phyloP scores from a whole-genome alignment of 345 rosid species.

The Camelina laxa region DNA sequence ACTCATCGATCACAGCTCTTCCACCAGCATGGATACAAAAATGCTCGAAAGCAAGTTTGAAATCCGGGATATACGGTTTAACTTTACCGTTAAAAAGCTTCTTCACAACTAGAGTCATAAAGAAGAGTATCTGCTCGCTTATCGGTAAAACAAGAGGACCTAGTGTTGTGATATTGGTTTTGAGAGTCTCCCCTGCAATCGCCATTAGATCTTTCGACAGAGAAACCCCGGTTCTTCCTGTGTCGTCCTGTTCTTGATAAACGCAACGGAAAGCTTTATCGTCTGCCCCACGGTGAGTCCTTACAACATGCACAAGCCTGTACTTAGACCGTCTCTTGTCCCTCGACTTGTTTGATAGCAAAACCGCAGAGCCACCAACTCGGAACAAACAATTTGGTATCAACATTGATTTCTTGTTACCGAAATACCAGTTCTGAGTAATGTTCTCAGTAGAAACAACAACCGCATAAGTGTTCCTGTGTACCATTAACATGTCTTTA shows the following conservation, averaged over 20 bases:
- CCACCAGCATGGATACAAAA: slow-evolving; percentile 68
- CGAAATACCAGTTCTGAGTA: slow-evolving; percentile 55
- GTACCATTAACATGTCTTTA: slow-evolving; percentile 51
- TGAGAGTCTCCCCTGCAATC: slow-evolving; percentile 53
- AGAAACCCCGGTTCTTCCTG: slow-evolving; percentile 47
- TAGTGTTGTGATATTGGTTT: slow-evolving; percentile 53
- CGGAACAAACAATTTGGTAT: slow-evolving; percentile 59
- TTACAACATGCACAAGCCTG: slow-evolving; percentile 49
- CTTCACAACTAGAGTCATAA: slow-evolving; percentile 44
- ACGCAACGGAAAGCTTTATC: slow-evolving; percentile 53
- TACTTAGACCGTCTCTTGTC: slow-evolving; percentile 51
- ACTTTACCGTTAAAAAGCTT: slow-evolving; percentile 47
- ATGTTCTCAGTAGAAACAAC: slow-evolving; percentile 58
- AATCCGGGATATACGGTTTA: slow-evolving; percentile 53
- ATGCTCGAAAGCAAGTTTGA: slow-evolving; percentile 58
- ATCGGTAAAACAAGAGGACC: slow-evolving; percentile 56
- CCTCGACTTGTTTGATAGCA: slow-evolving; percentile 45
- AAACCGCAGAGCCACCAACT: slow-evolving; percentile 52
- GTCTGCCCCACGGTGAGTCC: slow-evolving; percentile 57
- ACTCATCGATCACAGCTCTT: slow-evolving; percentile 54
- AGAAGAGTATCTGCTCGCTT: slow-evolving; percentile 54
- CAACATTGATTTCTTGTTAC: slow-evolving; percentile 55
- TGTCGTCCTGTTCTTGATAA: slow-evolving; percentile 51
- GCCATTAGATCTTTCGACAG: slow-evolving; percentile 54
- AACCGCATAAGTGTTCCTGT: slow-evolving; percentile 51